These are phyloP conservation scores for Salvia hispanica DNA, from an alignment of 257 asterid genomes.

Conservation along the genomic window DNA sequence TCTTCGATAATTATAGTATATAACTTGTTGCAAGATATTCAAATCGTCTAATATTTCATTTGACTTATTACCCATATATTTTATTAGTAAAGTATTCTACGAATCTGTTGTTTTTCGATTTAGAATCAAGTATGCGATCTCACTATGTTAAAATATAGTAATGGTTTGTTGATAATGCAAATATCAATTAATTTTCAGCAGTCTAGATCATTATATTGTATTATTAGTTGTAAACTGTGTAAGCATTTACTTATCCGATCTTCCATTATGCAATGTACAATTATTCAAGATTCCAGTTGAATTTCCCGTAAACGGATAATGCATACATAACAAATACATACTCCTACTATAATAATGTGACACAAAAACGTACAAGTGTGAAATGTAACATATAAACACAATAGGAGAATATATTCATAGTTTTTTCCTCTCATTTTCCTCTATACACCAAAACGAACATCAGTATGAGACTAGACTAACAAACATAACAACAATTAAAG, in stretches of 20 bases:
- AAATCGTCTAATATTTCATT: background rate
- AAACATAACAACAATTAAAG: no score
- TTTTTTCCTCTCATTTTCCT: no score
- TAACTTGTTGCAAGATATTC: background rate
- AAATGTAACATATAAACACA: no score
- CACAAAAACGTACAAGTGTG: no score
- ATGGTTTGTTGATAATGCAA: background rate
- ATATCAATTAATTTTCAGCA: background rate
- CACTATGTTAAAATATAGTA: background rate
- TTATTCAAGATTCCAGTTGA: background rate
- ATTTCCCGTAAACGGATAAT: background rate
- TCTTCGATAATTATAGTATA: background rate
- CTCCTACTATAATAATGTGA: no score
- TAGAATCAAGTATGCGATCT: background rate
- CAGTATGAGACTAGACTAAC: no score
- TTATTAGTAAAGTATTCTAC: background rate
- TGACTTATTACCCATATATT: background rate
- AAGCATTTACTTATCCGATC: background rate
- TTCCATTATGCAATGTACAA: background rate
- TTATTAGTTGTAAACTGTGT: background rate
- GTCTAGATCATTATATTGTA: background rate
- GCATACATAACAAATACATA: background rate
- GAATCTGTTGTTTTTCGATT: background rate
- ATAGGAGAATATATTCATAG: no score
- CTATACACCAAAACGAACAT: no score